Percentiles rank a stretch among this genome's conserved stretches.
Evolutionary conservation across 2,329 filamentous ascomycete species (phyloP).

Genomic region (Zymoseptoria pseudotritici): DNA sequence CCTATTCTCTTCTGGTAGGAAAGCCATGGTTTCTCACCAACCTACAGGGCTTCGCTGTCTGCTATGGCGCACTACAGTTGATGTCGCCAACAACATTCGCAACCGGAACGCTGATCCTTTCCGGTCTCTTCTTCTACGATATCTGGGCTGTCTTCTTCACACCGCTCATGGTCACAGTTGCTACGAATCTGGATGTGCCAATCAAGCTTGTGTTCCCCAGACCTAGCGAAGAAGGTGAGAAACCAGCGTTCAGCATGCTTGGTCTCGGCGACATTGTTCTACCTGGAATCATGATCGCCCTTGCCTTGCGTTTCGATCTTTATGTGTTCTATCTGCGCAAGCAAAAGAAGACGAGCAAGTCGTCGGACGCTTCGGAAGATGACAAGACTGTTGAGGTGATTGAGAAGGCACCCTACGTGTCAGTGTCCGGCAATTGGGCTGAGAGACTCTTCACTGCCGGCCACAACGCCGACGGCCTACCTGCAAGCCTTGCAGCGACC

Average conservation of each 20-base stretch:
- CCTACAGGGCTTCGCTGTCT: slow-evolving; percentile 77
- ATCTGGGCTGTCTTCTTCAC: slow-evolving; percentile 89
- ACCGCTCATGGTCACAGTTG: slow-evolving; percentile 80
- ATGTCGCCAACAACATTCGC: slow-evolving; percentile 84
- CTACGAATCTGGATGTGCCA: slow-evolving; percentile 80
- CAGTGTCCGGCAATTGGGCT: slow-evolving; percentile 66
- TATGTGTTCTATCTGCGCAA: slow-evolving; percentile 72
- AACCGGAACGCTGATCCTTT: slow-evolving; percentile 70
- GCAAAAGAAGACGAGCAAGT: slow-evolving; percentile 45
- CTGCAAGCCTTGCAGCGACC: slow-evolving; percentile 26
- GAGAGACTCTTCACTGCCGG: slow-evolving; percentile 66
- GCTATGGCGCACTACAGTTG: slow-evolving; percentile 71
- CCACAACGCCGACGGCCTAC: slow-evolving; percentile 1
- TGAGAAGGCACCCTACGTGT: slow-evolving; percentile 36
- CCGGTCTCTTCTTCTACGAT: slow-evolving; percentile 85
- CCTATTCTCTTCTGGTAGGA: slow-evolving; percentile 57
- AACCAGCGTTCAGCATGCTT: slow-evolving; percentile 58
- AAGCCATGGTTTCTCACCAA: slow-evolving; percentile 72
- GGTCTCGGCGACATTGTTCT: slow-evolving; percentile 92
- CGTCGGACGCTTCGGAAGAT: slow-evolving; percentile 10
- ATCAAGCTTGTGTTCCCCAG: slow-evolving; percentile 83
- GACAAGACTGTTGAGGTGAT: slow-evolving; percentile 16
- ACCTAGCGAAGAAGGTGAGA: slow-evolving; percentile 43
- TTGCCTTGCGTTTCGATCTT: slow-evolving; percentile 86
- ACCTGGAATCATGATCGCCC: slow-evolving; percentile 80